Evolutionary conservation across 257 asterid genomes (phyloP).

Genomic region (Lavandula angustifolia): DNA sequence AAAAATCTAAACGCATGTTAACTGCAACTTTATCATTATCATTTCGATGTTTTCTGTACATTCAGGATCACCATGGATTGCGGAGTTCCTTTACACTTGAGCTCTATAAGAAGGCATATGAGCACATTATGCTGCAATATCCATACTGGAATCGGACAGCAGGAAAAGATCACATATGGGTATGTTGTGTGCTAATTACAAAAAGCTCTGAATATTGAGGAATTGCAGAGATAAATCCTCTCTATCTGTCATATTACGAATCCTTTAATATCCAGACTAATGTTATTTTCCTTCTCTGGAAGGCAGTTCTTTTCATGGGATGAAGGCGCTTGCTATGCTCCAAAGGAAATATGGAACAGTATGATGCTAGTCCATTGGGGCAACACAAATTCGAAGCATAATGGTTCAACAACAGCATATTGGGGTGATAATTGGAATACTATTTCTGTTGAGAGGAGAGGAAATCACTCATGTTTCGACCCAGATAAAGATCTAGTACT

Average conservation of each 20-base stretch:
- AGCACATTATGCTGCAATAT: slow-evolving; percentile 67
- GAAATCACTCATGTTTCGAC: slow-evolving; percentile 88
- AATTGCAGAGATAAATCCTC: slow-evolving; percentile 4
- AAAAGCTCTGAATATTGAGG: slow-evolving; percentile 10
- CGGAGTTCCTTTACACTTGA: slow-evolving; percentile 91
- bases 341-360: slow-evolving; percentile 98
- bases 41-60: slow-evolving; percentile 23
- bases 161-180: slow-evolving; percentile 99
- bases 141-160: slow-evolving; percentile 86
- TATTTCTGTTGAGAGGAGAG: slow-evolving; percentile 77
- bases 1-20: not conserved
- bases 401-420: slow-evolving; percentile 91
- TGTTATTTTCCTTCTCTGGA: slow-evolving; percentile 30
- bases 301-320: slow-evolving; percentile 96
- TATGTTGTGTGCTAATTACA: slow-evolving; percentile 33
- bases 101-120: slow-evolving; percentile 73
- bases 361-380: slow-evolving; percentile 99
- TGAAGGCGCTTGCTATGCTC: slow-evolving; percentile 99
- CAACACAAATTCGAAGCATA: slow-evolving; percentile 86
- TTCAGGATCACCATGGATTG: slow-evolving; percentile 77
- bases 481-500: slow-evolving; percentile 91
- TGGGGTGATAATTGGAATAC: slow-evolving; percentile 81
- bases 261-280: slow-evolving; percentile 28
- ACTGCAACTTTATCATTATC: not conserved
- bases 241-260: not conserved